Evolutionary conservation across 331 rosid species (phyloP).

Genomic region (Quercus tomentella): DNA sequence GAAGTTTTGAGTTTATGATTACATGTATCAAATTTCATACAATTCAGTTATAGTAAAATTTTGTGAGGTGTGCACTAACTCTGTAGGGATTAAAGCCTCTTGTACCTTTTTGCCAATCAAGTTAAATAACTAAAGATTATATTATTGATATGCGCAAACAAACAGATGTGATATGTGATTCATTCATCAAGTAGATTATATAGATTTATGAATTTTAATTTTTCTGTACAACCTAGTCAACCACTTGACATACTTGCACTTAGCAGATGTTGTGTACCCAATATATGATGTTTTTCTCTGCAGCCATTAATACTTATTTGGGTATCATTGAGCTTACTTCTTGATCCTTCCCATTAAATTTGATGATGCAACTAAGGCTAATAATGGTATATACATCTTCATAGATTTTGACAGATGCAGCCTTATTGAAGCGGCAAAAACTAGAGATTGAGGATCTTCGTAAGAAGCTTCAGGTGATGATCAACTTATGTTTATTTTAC

Average conservation of each 20-base stretch:
- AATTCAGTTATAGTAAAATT: neutral
- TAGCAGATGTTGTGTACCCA: neutral
- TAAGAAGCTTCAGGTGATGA: slow-evolving; percentile 74
- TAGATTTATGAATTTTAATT: neutral
- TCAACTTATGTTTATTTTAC: slow-evolving; percentile 13
- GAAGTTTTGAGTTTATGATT: too few species aligned
- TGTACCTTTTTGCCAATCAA: neutral
- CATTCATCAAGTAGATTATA: neutral
- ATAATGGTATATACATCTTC: neutral
- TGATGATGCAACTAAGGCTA: slow-evolving; percentile 3
- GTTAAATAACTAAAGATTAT: neutral
- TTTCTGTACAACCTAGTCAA: neutral
- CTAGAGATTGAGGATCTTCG: slow-evolving; percentile 90
- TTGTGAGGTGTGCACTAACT: neutral
- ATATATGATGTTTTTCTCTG: neutral
- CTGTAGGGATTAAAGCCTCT: neutral
- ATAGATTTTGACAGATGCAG: slow-evolving; percentile 92
- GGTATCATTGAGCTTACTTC: neutral
- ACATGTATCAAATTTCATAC: too few species aligned
- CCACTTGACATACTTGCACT: neutral
- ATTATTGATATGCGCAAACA: neutral
- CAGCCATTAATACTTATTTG: neutral
- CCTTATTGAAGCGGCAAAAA: slow-evolving; percentile 87
- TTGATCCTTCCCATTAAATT: neutral
- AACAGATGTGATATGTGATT: neutral